These are phyloP conservation scores for Acorus gramineus DNA, from an alignment of 106 monocot genomes.

Conservation along the genomic window DNA sequence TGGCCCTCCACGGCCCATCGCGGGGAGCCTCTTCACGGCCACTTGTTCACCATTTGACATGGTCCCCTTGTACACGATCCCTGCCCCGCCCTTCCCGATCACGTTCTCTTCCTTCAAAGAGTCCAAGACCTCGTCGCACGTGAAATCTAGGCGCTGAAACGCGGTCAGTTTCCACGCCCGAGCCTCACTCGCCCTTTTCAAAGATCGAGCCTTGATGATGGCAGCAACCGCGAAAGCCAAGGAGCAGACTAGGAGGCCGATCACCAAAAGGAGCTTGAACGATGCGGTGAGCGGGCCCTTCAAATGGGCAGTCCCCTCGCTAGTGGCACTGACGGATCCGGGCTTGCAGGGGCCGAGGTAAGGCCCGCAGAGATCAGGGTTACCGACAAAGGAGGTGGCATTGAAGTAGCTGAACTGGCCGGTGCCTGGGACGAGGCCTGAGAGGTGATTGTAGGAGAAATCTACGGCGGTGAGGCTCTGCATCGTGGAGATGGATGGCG, in stretches of 20 bases:
- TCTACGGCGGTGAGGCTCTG: slow-evolving; percentile 84
- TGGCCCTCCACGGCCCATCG: slow-evolving; percentile 28
- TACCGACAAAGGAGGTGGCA: slow-evolving; percentile 78
- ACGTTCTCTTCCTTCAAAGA: slow-evolving; percentile 57
- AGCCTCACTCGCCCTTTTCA: slow-evolving; percentile 48
- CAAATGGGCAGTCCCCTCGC: slow-evolving; percentile 2
- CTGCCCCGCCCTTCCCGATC: slow-evolving; percentile 65
- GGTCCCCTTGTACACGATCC: slow-evolving; percentile 51
- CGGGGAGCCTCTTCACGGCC: slow-evolving; percentile 55
- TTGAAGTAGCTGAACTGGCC: slow-evolving; percentile 99
- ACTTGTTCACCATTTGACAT: slow-evolving; percentile 59
- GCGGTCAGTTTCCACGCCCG: slow-evolving; percentile 60
- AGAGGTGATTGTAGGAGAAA: slow-evolving; percentile 87
- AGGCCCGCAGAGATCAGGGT: slow-evolving; percentile 66
- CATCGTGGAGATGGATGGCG: slow-evolving; percentile 61
- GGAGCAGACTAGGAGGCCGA: slow-evolving; percentile 48
- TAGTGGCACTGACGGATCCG: background rate
- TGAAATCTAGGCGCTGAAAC: slow-evolving; percentile 61
- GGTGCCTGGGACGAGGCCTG: slow-evolving; percentile 67
- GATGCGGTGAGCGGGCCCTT: slow-evolving; percentile 31
- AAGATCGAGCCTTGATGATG: slow-evolving; percentile 56
- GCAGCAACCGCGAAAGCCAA: slow-evolving; percentile 50
- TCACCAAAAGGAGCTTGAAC: slow-evolving; percentile 62
- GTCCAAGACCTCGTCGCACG: slow-evolving; percentile 44
- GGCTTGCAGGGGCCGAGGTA: slow-evolving; percentile 43